phyloP scores from a whole-genome alignment of 352 stramenopile species.

The Phytophthora foliorum region DNA sequence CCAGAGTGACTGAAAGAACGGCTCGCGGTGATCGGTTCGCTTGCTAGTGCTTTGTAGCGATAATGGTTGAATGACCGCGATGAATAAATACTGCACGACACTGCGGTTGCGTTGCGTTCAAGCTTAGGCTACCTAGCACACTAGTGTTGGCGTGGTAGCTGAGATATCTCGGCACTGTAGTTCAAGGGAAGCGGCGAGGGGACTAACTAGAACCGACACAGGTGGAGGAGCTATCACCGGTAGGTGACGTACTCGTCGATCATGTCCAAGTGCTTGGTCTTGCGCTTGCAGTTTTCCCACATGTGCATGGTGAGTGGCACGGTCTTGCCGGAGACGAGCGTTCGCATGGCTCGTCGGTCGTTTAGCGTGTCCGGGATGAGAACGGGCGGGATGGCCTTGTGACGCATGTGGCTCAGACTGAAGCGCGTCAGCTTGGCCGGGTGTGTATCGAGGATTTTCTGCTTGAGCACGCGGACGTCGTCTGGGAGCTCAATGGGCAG shows the following conservation, averaged over 20 bases:
- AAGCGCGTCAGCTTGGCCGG: constrained; percentile 54
- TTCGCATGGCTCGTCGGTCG: constrained; percentile 37
- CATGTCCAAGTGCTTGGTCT: constrained; percentile 46
- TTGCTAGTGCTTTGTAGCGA: not conserved
- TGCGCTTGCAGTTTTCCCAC: constrained; percentile 58
- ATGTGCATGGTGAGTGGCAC: constrained; percentile 57
- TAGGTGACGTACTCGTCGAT: constrained; percentile 60
- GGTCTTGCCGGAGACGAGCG: constrained; percentile 54
- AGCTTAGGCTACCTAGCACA: constrained; percentile 27
- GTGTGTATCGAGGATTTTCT: constrained; percentile 55
- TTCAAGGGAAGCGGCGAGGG: constrained; percentile 16
- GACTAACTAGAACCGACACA: constrained; percentile 8
- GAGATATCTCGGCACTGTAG: constrained; percentile 18
- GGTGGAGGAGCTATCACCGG: constrained; percentile 10
- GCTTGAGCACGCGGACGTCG: constrained; percentile 54
- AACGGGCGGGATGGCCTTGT: constrained; percentile 55
- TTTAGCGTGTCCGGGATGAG: constrained; percentile 48
- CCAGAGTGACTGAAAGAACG: not conserved
- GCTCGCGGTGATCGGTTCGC: not conserved
- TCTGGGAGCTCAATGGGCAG: constrained; percentile 33
- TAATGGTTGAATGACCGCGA: not conserved
- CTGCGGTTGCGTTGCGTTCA: constrained; percentile 22
- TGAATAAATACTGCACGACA: not conserved
- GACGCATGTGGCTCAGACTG: constrained; percentile 56
- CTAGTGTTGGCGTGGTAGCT: constrained; percentile 13